Evolutionary conservation across 2,329 filamentous ascomycete genomes (phyloP), one percentile per base, ranked within the genome.

Genomic region (Pseudophaeomoniella oleicola): DNA sequence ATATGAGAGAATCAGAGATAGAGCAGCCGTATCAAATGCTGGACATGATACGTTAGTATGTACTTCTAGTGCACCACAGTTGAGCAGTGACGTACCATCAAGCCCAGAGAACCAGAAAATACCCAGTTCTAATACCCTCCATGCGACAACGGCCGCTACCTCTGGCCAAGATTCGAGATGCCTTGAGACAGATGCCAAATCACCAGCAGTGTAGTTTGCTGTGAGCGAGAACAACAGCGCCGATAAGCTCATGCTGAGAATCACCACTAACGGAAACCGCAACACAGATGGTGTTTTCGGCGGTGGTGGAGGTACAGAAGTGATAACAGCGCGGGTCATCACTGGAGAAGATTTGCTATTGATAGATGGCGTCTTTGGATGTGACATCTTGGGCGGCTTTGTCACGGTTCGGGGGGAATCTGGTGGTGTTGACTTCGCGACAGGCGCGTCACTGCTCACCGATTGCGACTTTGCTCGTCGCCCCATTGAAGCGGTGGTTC

Each of bases 91-190:
- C 56, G 42, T 43, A 66, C 62, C 54, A 56, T 92, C 84, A 53
- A 81, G 82, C 43, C 76, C 68, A 31, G 75, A 65, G 47, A 71
- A 72, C 84, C 85, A 94, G 33, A 73, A 78, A 33, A 87, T 51
- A 16, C 66, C 73, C 37, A 93, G 65, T 54, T 86, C 78, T 33
- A 75, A 55, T 12, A 58, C 54, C 72, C 82, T 68, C 63, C 65
- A 71, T 9, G 47, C 66, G 36, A 77, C 50, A 42, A 74, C 51
- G 12, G 58, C 62, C 4, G 57, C 64, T 17, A 84, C 67, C 52
- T 83, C 75, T 51, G 61, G 58, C 65, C 72, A 74, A 36, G 69
- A 68, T 35, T 78, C 72, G 41, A 75, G 57, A 39, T 67, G 69
- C 49, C 76, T 73, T 53, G 75, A 80, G 40, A 88, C 69, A 16